Evolutionary conservation across 768 basidiomycete species (phyloP).

Genomic region (Suillus decipiens): DNA sequence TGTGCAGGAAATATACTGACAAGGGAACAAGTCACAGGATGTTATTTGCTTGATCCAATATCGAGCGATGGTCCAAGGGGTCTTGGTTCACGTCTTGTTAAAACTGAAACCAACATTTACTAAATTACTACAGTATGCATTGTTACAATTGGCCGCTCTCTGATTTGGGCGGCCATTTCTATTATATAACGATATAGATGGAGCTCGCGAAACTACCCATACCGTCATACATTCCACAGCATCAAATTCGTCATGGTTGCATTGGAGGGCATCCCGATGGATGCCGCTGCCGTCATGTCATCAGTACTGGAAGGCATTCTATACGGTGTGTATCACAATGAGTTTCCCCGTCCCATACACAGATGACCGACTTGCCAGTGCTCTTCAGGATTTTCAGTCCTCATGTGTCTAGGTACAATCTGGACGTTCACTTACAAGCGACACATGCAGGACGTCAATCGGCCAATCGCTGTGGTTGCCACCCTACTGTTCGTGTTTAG

Average conservation of each 20-base stretch:
- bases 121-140: not conserved
- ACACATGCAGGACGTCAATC: not conserved
- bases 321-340: not conserved
- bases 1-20: not conserved
- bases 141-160: not conserved
- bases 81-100: not conserved
- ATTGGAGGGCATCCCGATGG: not conserved
- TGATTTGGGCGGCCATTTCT: not conserved
- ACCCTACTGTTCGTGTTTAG: not conserved
- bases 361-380: not conserved
- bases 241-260: not conserved
- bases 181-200: not conserved
- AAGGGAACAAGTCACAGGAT: not conserved
- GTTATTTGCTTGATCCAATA: not conserved
- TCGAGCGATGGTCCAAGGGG: not conserved
- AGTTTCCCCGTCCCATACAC: not conserved
- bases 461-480: not conserved
- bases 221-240: not conserved
- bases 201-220: not conserved
- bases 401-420: not conserved
- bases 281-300: not conserved
- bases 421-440: not conserved
- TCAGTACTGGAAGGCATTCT: not conserved
- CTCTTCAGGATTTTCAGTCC: not conserved
- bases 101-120: not conserved